Conservation (phyloP, 2,329 filamentous ascomycete genomes). For the Diplodia sapinea region DNA sequence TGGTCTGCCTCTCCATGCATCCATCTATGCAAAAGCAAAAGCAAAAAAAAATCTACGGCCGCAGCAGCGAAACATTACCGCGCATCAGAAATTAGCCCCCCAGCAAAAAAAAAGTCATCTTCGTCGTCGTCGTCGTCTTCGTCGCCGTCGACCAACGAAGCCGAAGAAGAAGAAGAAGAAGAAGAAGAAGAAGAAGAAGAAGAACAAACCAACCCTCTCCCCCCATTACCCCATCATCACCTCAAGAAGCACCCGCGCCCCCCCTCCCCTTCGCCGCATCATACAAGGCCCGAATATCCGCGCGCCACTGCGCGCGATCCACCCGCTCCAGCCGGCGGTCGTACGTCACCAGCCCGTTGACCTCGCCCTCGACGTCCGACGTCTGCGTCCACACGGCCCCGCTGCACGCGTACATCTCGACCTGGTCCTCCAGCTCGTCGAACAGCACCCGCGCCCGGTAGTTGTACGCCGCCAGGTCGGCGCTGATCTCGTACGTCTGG, state of each 20-base stretch:
- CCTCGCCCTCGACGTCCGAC: conserved; percentile 75
- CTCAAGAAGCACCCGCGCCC: not conserved
- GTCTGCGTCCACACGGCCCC: conserved; percentile 76
- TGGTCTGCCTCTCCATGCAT: no score
- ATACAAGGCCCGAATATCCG: conserved; percentile 66
- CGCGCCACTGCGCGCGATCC: conserved; percentile 63
- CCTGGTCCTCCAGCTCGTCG: conserved; percentile 55
- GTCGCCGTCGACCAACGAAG: no score
- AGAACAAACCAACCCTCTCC: no score
- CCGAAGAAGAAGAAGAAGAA: no score
- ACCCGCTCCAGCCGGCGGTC: conserved; percentile 67
- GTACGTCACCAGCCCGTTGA: conserved; percentile 74
- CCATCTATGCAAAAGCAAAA: no score
- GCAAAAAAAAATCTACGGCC: no score
- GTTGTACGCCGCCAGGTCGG: conserved; percentile 66
- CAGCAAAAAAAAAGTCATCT: no score
- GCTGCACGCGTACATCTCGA: conserved; percentile 65
- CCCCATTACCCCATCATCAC: no score
- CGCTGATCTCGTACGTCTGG: conserved; percentile 70
- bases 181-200: no score
- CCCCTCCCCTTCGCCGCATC: conserved; percentile 48
- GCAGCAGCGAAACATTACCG: no score
- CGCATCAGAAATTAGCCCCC: no score
- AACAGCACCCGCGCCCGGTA: conserved; percentile 65
- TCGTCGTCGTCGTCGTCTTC: no score